Evolutionary conservation across 495 filamentous ascomycete genomes (phyloP).

Genomic region (Aspergillus olivimuriae): DNA sequence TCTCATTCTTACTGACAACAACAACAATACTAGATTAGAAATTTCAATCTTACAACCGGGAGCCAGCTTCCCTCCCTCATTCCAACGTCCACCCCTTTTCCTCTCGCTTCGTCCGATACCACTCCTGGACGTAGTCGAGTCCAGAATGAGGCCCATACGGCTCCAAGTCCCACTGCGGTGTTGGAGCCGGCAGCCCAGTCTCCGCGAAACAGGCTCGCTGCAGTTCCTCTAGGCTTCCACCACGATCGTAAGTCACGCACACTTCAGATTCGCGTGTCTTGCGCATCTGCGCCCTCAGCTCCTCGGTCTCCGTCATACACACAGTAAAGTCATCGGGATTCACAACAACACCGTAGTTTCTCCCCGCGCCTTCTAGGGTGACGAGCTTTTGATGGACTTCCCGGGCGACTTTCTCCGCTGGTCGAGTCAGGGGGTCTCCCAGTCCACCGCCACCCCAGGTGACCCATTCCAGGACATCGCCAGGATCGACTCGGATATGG

Average conservation of each 20-base stretch:
- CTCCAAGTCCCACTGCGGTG: constrained; percentile 30
- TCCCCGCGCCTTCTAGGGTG: constrained; percentile 36
- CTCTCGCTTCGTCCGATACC: constrained; percentile 22
- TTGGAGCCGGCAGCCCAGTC: constrained; percentile 30
- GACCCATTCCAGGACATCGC: constrained; percentile 46
- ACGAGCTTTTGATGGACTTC: constrained; percentile 43
- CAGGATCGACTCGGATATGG: constrained; percentile 40
- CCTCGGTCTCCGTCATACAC: constrained; percentile 22
- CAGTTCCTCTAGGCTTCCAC: constrained; percentile 29
- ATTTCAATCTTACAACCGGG: neutral
- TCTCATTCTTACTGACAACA: too few relatives aligned
- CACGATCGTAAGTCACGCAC: constrained; percentile 30
- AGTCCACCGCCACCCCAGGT: constrained; percentile 48
- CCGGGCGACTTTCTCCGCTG: constrained; percentile 36
- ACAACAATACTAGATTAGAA: too few relatives aligned
- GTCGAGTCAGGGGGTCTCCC: constrained; percentile 42
- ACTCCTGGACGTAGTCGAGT: constrained; percentile 27
- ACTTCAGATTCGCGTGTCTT: constrained; percentile 9
- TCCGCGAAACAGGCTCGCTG: constrained; percentile 27
- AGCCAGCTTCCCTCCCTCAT: too few relatives aligned
- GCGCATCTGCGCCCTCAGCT: constrained; percentile 23
- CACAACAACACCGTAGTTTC: constrained; percentile 38
- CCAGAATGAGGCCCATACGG: constrained; percentile 29
- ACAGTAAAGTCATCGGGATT: constrained; percentile 23
- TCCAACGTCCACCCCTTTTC: constrained; percentile 18